A percentile compares a stretch with the other conserved stretches of the same genome.
Evolutionary conservation across 2,329 filamentous ascomycete species (phyloP).

Genomic region (Colletotrichum lupini): DNA sequence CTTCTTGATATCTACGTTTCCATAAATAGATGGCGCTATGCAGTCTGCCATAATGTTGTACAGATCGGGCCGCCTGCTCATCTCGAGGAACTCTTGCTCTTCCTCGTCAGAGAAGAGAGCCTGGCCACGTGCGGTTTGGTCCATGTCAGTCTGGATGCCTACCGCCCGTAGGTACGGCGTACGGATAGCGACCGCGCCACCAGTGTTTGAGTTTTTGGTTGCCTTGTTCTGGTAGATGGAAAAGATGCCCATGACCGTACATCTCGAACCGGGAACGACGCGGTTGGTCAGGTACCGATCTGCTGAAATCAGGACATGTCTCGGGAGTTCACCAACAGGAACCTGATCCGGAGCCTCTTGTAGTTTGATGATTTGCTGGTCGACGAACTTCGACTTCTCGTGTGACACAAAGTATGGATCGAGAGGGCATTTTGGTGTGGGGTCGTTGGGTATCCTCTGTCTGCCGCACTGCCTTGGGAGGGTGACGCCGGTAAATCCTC

Average conservation of each 20-base stretch:
- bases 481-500: slow-evolving; percentile 88
- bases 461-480: slow-evolving; percentile 83
- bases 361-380: slow-evolving; percentile 97
- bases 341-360: slow-evolving; percentile 98
- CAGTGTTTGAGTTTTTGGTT: slow-evolving; percentile 77
- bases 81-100: slow-evolving; percentile 93
- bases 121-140: slow-evolving; percentile 87
- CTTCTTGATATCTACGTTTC: slow-evolving; percentile 96
- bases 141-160: slow-evolving; percentile 89
- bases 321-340: slow-evolving; percentile 92
- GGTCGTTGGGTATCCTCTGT: slow-evolving; percentile 71
- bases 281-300: slow-evolving; percentile 95
- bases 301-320: slow-evolving; percentile 96
- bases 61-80: slow-evolving; percentile 91
- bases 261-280: slow-evolving; percentile 93
- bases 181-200: slow-evolving; percentile 90
- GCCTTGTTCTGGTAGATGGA: slow-evolving; percentile 97
- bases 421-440: slow-evolving; percentile 81
- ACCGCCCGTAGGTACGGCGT: slow-evolving; percentile 95
- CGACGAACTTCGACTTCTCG: slow-evolving; percentile 93
- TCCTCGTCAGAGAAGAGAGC: slow-evolving; percentile 92
- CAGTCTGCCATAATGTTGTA: slow-evolving; percentile 91
- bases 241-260: slow-evolving; percentile 96
- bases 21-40: slow-evolving; percentile 97
- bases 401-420: slow-evolving; percentile 97